These are phyloP conservation scores for Moniliophthora roreri DNA, from an alignment of 1,284 basidiomycete genomes.

Conservation along the genomic window DNA sequence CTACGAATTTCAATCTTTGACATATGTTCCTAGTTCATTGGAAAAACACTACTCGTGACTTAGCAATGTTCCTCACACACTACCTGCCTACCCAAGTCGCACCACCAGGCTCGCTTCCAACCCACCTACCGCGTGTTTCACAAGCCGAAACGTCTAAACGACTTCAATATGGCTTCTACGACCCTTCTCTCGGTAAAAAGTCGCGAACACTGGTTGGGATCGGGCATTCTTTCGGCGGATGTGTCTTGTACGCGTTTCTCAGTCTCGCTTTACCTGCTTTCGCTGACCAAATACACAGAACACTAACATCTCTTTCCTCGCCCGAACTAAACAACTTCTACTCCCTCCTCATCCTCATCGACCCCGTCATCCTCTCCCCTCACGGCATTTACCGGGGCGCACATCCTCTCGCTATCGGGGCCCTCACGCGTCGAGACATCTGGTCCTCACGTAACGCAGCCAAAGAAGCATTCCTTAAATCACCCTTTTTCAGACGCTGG, in stretches of 20 bases:
- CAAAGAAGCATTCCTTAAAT: conserved; percentile 45
- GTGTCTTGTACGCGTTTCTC: conserved; percentile 51
- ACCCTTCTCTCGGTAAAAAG: conserved; percentile 6
- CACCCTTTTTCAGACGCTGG: conserved; percentile 77
- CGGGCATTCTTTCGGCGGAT: conserved; percentile 85
- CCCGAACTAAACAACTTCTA: conserved; percentile 61
- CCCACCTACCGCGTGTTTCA: conserved; percentile 48
- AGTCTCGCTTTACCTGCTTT: background rate
- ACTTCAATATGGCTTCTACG: conserved; percentile 39
- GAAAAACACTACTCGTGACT: conserved; percentile 69
- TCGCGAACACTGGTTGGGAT: conserved; percentile 57
- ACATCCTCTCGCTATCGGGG: conserved; percentile 37
- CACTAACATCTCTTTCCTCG: conserved; percentile 11
- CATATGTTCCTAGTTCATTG: conserved; percentile 60
- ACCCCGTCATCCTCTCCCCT: conserved; percentile 66
- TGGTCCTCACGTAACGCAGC: conserved; percentile 75
- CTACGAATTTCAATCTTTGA: too few relatives aligned
- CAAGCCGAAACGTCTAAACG: conserved; percentile 39
- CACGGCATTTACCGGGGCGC: conserved; percentile 10
- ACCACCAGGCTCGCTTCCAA: conserved; percentile 38
- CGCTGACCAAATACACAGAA: background rate
- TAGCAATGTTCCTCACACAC: conserved; percentile 67
- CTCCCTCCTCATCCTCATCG: conserved; percentile 72
- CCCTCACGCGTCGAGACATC: conserved; percentile 59
- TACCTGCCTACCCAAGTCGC: conserved; percentile 50